phyloP scores from a whole-genome alignment of 148 eudicot genomes.

The Rhododendron henanense region DNA sequence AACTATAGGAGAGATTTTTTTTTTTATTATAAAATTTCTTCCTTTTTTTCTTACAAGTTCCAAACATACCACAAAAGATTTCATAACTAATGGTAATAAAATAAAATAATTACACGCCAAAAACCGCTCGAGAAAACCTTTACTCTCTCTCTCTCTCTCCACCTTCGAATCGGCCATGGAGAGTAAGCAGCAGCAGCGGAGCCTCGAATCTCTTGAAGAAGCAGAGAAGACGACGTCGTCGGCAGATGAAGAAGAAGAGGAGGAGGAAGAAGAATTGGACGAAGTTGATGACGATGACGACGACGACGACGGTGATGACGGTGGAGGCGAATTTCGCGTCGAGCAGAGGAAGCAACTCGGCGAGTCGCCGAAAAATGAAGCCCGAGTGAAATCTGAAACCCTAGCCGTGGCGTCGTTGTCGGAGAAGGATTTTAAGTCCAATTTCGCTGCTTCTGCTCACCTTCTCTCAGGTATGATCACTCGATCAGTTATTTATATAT shows the following conservation, averaged over 20 bases:
- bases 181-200: constrained; percentile 12
- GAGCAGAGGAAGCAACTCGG: constrained; percentile 11
- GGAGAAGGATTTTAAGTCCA: background rate
- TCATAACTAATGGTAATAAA: background rate
- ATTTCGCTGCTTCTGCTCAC: constrained; percentile 5
- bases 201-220: constrained; percentile 2
- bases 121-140: constrained; percentile 10
- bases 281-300: background rate
- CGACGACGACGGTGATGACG: constrained; percentile 3
- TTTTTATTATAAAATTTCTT: background rate
- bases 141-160: background rate
- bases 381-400: constrained; percentile 12
- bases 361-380: background rate
- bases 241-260: background rate
- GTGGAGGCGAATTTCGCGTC: background rate
- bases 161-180: constrained; percentile 17
- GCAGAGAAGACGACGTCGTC: background rate
- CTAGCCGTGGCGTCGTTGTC: constrained; percentile 6
- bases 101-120: background rate
- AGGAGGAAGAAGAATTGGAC: background rate
- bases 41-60: background rate
- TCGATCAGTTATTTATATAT: background rate
- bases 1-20: no score
- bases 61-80: background rate
- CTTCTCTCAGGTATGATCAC: constrained; percentile 15